phyloP scores from a whole-genome alignment of 257 asterid genomes.

The Nemophila menziesii region DNA sequence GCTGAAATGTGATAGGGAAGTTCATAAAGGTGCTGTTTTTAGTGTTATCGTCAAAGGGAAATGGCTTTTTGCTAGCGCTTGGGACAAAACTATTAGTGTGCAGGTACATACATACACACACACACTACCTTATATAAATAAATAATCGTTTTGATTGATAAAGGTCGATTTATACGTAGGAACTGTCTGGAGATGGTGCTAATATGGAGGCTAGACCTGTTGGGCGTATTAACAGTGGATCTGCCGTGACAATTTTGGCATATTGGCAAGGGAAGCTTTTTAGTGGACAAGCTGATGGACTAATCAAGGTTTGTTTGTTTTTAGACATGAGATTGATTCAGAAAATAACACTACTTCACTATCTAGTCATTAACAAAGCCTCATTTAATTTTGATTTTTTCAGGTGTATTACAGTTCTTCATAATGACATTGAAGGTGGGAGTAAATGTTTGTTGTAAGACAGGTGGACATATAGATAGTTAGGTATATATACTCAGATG shows the following conservation, averaged over 20 bases:
- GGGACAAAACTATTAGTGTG: conserved; percentile 57
- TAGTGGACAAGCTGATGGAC: conserved; percentile 60
- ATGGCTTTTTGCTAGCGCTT: conserved; percentile 74
- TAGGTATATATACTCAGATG: too few species aligned
- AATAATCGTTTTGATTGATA: not conserved
- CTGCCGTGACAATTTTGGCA: conserved; percentile 43
- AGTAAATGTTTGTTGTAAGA: too few species aligned
- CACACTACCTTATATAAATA: not conserved
- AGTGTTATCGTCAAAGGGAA: conserved; percentile 48
- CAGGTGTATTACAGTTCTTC: too few species aligned
- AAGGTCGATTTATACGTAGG: conserved; percentile 28
- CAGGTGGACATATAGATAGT: too few species aligned
- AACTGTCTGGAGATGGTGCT: conserved; percentile 33
- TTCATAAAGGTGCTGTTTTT: conserved; percentile 55
- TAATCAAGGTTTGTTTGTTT: conserved; percentile 34
- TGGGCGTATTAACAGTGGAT: conserved; percentile 49
- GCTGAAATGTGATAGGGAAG: conserved; percentile 35
- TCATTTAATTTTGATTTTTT: too few species aligned
- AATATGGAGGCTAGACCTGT: conserved; percentile 26
- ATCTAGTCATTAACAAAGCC: too few species aligned
- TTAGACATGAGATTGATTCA: not conserved
- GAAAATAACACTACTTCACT: too few species aligned
- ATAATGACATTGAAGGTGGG: too few species aligned
- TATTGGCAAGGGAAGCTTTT: conserved; percentile 63
- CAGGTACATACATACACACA: conserved; percentile 48